Evolutionary conservation across 129 eudicot genomes (phyloP).

Genomic region (Ambrosia trifida): DNA sequence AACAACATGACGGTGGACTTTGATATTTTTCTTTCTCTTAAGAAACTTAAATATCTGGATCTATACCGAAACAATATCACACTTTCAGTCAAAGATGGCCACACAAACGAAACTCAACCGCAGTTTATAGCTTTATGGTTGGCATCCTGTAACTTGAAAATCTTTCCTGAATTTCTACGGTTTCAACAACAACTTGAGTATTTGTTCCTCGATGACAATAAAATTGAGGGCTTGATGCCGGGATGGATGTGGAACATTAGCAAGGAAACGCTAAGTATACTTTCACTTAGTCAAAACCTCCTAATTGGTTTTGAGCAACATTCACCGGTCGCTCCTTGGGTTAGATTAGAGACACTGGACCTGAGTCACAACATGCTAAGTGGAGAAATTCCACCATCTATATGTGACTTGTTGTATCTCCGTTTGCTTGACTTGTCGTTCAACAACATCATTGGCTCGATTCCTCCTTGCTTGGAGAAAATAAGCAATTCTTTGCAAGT

Average conservation of each 20-base stretch:
- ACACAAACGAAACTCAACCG: not conserved
- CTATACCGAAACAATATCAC: conserved; percentile 20
- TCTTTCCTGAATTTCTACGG: conserved; percentile 23
- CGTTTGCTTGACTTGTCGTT: not conserved
- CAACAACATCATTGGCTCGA: conserved; percentile 17
- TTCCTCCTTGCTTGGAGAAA: conserved; percentile 23
- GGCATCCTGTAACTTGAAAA: conserved; percentile 22
- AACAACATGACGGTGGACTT: conserved; percentile 34
- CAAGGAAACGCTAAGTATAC: not conserved
- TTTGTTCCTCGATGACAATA: not conserved
- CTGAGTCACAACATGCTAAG: no score
- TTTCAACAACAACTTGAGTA: conserved; percentile 19
- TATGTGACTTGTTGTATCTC: conserved; percentile 7
- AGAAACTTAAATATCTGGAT: conserved; percentile 1
- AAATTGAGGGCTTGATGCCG: conserved; percentile 13
- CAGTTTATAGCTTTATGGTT: conserved; percentile 3
- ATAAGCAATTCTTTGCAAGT: conserved; percentile 10
- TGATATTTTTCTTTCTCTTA: conserved; percentile 24
- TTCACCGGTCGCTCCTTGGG: conserved; percentile 15
- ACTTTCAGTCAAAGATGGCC: not conserved
- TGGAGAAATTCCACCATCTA: conserved; percentile 13
- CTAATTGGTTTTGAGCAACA: conserved; percentile 11
- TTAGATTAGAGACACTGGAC: not conserved
- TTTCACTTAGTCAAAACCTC: not conserved
- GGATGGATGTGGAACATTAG: conserved; percentile 31